phyloP scores from a whole-genome alignment of 2,329 filamentous ascomycete genomes.

The Akanthomyces lecanii region DNA sequence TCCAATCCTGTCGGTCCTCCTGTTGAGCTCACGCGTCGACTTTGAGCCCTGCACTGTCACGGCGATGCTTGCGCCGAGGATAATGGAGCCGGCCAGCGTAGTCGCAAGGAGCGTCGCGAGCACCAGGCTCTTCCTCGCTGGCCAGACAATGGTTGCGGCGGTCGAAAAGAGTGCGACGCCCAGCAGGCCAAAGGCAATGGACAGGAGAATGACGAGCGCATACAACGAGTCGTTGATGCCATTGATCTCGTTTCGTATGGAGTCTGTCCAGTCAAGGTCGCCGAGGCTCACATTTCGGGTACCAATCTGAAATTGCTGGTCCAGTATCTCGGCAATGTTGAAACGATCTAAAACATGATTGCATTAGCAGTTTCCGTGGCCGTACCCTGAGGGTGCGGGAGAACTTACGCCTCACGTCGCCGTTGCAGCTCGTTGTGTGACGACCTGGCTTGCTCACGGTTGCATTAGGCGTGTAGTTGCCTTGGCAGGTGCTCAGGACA shows the following conservation, averaged over 20 bases:
- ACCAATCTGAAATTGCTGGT: slow-evolving; percentile 43
- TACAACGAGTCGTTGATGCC: slow-evolving; percentile 46
- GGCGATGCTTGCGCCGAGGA: slow-evolving; percentile 41
- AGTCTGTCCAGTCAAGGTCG: slow-evolving; percentile 42
- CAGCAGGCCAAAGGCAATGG: slow-evolving; percentile 39
- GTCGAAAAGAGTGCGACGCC: slow-evolving; percentile 41
- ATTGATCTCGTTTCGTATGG: slow-evolving; percentile 44
- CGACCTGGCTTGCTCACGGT: slow-evolving; percentile 34
- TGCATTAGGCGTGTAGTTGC: slow-evolving; percentile 41
- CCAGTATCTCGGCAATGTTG: slow-evolving; percentile 45
- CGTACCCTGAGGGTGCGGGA: neutral
- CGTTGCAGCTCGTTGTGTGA: slow-evolving; percentile 44
- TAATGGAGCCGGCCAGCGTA: slow-evolving; percentile 32
- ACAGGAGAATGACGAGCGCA: slow-evolving; percentile 47
- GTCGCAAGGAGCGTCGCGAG: slow-evolving; percentile 37
- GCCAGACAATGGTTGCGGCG: slow-evolving; percentile 33
- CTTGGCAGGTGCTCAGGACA: slow-evolving; percentile 44
- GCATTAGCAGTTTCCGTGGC: neutral
- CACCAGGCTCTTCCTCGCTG: slow-evolving; percentile 24
- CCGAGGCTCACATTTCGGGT: slow-evolving; percentile 41
- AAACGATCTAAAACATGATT: slow-evolving; percentile 22
- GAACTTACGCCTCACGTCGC: slow-evolving; percentile 35
- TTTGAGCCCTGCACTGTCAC: slow-evolving; percentile 31
- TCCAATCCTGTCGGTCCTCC: neutral
- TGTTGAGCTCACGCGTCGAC: neutral